Conservation (phyloP, 176 grass and related monocot species). For the Avena eriantha region DNA sequence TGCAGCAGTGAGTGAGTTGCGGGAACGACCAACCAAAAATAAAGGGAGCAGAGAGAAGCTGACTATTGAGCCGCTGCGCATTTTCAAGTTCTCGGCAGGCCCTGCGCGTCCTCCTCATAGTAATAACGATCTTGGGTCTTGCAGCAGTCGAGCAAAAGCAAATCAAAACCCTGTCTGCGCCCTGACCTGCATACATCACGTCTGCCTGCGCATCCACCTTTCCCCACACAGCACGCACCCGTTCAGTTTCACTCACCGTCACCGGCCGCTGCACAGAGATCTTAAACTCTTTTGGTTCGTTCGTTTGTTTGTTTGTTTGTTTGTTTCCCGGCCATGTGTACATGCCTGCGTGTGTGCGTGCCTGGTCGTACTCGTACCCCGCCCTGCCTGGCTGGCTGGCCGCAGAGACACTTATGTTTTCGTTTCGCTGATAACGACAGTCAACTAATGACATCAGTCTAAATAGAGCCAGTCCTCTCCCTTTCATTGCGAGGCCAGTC, state of each 20-base stretch:
- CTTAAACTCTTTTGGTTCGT: constrained; percentile 6
- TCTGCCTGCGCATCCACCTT: neutral
- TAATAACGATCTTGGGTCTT: neutral
- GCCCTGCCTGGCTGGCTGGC: neutral
- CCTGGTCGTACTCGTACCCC: too few species aligned
- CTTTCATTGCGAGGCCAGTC: neutral
- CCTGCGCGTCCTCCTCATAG: neutral
- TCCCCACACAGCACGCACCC: neutral
- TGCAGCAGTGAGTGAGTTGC: neutral
- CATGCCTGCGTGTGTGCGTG: neutral
- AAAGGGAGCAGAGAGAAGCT: neutral
- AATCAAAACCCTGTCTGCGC: constrained; percentile 6
- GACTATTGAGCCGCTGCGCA: too few species aligned
- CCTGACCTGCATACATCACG: constrained; percentile 11
- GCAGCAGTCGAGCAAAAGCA: neutral
- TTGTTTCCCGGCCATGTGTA: neutral
- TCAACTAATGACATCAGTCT: constrained; percentile 46
- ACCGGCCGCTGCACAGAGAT: neutral
- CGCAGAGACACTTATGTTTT: neutral
- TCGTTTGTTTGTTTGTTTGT: neutral
- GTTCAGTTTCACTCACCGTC: neutral
- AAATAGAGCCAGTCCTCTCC: too few species aligned
- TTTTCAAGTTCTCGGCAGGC: neutral
- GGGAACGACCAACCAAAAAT: neutral
- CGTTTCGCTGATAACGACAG: constrained; percentile 34